phyloP scores from a whole-genome alignment of 352 stramenopile species.

The Pythium utonaiense region DNA sequence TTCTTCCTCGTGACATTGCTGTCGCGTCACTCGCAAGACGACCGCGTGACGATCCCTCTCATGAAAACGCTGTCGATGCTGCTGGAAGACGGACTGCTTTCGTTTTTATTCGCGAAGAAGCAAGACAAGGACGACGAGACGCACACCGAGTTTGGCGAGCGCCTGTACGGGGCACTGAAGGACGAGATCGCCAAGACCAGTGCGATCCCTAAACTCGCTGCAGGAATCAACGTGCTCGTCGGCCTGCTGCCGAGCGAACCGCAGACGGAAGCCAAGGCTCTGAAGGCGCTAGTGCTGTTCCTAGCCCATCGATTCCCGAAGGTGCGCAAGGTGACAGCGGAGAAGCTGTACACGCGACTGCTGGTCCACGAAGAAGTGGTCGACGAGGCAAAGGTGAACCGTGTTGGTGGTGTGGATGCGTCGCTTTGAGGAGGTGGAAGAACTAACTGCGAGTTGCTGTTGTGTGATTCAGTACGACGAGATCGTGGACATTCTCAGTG shows the following conservation, averaged over 20 bases:
- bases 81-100: constrained; percentile 57
- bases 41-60: constrained; percentile 82
- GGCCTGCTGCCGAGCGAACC: constrained; percentile 64
- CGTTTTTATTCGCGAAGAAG: constrained; percentile 50
- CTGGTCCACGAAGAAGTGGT: constrained; percentile 73
- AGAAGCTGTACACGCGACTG: constrained; percentile 80
- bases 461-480: constrained; percentile 45
- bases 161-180: constrained; percentile 58
- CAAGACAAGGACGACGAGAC: constrained; percentile 23
- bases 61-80: constrained; percentile 84
- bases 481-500: constrained; percentile 75
- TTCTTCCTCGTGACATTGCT: constrained; percentile 71
- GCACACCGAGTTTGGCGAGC: constrained; percentile 50
- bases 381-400: constrained; percentile 53
- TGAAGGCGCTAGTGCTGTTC: constrained; percentile 75
- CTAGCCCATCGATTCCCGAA: constrained; percentile 83
- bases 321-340: constrained; percentile 77
- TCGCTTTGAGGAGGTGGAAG: no score
- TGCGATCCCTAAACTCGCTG: constrained; percentile 59
- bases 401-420: no score
- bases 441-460: no score
- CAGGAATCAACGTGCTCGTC: constrained; percentile 67
- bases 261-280: constrained; percentile 44
- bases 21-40: constrained; percentile 51
- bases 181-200: constrained; percentile 66